Percentiles rank a stretch among this genome's conserved stretches.
phyloP scores from a whole-genome alignment of 75 land plant genomes.

The Pinus tabuliformis region DNA sequence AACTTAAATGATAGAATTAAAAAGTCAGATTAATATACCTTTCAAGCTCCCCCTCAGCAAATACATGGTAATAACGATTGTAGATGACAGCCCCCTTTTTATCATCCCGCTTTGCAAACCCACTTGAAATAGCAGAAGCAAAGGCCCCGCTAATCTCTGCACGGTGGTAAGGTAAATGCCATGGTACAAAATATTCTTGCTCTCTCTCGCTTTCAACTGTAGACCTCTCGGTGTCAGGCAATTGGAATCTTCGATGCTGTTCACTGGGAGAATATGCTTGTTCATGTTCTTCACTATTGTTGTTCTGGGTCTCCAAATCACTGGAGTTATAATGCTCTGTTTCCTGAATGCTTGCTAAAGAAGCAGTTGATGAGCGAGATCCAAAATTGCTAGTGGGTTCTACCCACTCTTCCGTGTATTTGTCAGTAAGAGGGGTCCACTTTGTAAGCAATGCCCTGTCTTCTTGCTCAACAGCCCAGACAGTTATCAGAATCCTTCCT shows the following conservation, averaged over 20 bases:
- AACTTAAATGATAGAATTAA: not conserved
- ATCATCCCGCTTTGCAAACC: constrained; percentile 93
- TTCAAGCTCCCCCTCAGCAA: constrained; percentile 92
- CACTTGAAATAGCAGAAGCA: constrained; percentile 81
- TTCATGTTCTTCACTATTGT: not conserved
- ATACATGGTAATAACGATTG: constrained; percentile 97
- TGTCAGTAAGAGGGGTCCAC: constrained; percentile 84
- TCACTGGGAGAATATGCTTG: not conserved
- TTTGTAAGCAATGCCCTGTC: constrained; percentile 67
- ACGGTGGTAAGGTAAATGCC: constrained; percentile 98
- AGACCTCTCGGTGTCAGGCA: not conserved
- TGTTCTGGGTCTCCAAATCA: not conserved
- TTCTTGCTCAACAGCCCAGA: constrained; percentile 99
- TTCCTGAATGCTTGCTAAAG: constrained; percentile 70
- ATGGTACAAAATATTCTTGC: constrained; percentile 98
- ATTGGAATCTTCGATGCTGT: not conserved
- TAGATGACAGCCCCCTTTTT: constrained; percentile 93
- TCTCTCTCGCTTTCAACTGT: constrained; percentile 3
- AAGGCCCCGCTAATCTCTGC: constrained; percentile 93
- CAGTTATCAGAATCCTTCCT: constrained; percentile 81
- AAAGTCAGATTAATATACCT: constrained; percentile 40
- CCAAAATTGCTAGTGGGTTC: constrained; percentile 40
- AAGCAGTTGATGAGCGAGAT: constrained; percentile 30
- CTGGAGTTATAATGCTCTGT: constrained; percentile 30
- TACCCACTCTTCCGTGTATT: constrained; percentile 87